Conservation (phyloP, 345 rosid genomes). For the Bretschneidera sinensis region DNA sequence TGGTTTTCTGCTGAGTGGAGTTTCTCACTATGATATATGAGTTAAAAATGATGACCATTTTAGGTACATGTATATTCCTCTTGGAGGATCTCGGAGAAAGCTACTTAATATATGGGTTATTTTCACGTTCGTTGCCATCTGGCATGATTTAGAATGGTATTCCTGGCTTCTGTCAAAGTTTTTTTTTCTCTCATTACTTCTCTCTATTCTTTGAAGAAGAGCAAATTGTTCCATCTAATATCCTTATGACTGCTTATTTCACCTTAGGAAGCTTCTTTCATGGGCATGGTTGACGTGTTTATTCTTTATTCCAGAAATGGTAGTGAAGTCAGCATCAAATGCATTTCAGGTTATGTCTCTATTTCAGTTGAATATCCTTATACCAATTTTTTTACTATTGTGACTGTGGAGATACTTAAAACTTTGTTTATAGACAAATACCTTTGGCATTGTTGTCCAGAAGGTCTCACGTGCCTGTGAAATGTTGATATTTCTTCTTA, state of each 20-base stretch:
- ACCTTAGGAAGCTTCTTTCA: conserved; percentile 85
- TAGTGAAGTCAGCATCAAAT: conserved; percentile 67
- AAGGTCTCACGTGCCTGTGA: neutral
- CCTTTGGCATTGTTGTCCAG: neutral
- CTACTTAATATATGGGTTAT: conserved; percentile 81
- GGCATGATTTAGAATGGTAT: conserved; percentile 99
- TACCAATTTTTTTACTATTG: neutral
- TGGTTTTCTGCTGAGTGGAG: conserved; percentile 3
- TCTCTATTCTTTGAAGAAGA: conserved; percentile 9
- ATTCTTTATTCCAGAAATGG: conserved; percentile 88
- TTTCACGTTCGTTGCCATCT: conserved; percentile 90
- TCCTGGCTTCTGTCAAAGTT: neutral
- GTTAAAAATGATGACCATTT: conserved; percentile 13
- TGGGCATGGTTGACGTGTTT: conserved; percentile 99
- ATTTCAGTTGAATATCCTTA: neutral
- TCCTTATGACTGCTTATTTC: conserved; percentile 25
- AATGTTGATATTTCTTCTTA: neutral
- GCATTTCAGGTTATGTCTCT: conserved; percentile 49
- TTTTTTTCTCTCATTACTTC: conserved; percentile 3
- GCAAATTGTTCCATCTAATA: conserved; percentile 1
- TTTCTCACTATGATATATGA: neutral
- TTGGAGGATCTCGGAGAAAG: conserved; percentile 87
- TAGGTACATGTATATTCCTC: conserved; percentile 95
- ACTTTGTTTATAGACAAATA: neutral
- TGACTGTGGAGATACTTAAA: neutral